Evolutionary conservation across 2,329 filamentous ascomycete genomes (phyloP).

Genomic region (Fusarium sp.): DNA sequence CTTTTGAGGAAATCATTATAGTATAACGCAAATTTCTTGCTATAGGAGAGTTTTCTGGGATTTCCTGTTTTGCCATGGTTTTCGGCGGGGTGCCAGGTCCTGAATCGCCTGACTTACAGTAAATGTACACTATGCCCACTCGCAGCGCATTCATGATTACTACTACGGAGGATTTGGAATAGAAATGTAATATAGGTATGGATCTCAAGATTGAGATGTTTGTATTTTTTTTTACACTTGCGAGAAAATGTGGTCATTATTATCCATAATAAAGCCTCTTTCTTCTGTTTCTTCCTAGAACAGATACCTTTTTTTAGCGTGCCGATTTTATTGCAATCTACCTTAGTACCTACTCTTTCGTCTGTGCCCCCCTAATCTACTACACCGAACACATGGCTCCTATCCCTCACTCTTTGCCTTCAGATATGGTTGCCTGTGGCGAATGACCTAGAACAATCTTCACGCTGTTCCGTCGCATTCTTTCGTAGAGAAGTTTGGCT

Average conservation of each 20-base stretch:
- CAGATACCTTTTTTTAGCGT: not conserved
- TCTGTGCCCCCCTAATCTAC: not conserved
- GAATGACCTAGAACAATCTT: slow-evolving; percentile 23
- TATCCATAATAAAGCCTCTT: not conserved
- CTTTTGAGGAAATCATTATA: no score
- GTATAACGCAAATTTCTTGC: no score
- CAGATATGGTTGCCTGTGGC: slow-evolving; percentile 22
- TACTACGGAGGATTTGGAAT: not conserved
- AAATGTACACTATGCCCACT: not conserved
- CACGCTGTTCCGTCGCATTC: slow-evolving; percentile 1
- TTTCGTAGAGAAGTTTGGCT: not conserved
- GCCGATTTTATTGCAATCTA: not conserved
- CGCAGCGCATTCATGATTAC: not conserved
- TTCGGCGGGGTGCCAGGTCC: no score
- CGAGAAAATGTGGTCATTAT: not conserved
- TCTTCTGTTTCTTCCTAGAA: not conserved
- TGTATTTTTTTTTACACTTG: not conserved
- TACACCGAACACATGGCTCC: slow-evolving; percentile 14
- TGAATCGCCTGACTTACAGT: not conserved
- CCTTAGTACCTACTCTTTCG: no score
- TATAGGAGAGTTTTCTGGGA: no score
- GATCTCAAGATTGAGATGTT: not conserved
- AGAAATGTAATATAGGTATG: not conserved
- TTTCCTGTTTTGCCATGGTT: no score
- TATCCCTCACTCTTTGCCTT: not conserved